Base-by-base conservation (phyloP, 805 yeast genomes). In the Scheffersomyces ergatensis region DNA sequence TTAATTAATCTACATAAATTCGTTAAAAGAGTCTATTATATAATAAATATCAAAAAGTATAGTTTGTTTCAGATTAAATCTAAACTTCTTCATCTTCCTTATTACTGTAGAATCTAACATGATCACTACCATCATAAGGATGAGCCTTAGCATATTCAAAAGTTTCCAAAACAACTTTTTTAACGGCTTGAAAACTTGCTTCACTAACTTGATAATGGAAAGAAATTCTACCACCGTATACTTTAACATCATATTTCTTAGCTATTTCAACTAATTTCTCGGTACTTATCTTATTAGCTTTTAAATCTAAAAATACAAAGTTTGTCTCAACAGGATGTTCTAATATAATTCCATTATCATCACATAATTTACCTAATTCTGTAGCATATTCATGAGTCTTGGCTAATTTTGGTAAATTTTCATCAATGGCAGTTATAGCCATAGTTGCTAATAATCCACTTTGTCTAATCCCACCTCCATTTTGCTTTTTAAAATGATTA, bases 391-490 rank as follows among this genome's bases (percentile, higher is more conserved):
- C 62, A 58, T 82, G 85, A 5, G 82, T 72, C 15, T 52, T 51
- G 36, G 57, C 55, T 55, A 82, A 70, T 40, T 79, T 74, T 24
- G 78, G 67, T 68, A 85, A 81, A 55, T 85, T 85, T 48, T 83
- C 82, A 40, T 85, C 82, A 39, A 90, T 71, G 19, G 95, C 95
- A 38, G 74, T 71, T n/a, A 72, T 60, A 3, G 95, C 97, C 86
- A 90, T 89, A 40, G 78, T 72, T 5, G 92, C 71, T 53, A 90
- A 72, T 63, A 87, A 65, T 42, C 97, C 97, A 29, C 85, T 73
- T 67, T 90, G 97, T 59, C 97, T 76, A 37, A 90, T 80, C 48
- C 97, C 97, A 51, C 97, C 97, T 57, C 97, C 97, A 49, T 80
- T 78, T 66, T 90, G 97, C 56, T 90, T 90, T 51, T 86, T 84